These are phyloP conservation scores for Diaporthe eres DNA, from an alignment of 2,329 filamentous ascomycete species.

Conservation along the genomic window DNA sequence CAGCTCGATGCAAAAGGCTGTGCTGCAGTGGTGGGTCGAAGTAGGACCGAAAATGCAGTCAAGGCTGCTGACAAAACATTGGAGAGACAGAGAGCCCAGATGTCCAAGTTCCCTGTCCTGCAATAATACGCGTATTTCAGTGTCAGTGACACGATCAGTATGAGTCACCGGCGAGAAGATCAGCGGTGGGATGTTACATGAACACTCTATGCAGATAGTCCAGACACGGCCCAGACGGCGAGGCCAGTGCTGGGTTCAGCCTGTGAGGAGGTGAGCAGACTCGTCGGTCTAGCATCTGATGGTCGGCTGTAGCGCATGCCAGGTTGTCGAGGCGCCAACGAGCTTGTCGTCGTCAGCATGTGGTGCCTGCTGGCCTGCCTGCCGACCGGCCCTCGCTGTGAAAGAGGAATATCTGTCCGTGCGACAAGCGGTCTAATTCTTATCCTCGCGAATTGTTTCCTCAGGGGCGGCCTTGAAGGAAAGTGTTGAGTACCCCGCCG, in stretches of 20 bases:
- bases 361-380: slow-evolving; percentile 6
- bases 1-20: slow-evolving; percentile 19
- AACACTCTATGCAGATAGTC: background rate
- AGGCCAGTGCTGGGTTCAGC: slow-evolving; percentile 20
- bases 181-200: slow-evolving; percentile 19
- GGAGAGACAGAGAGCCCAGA: background rate
- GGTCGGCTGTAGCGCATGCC: background rate
- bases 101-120: background rate
- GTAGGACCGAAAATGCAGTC: slow-evolving; percentile 4
- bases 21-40: background rate
- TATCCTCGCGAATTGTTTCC: background rate
- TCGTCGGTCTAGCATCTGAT: slow-evolving; percentile 3
- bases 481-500: background rate
- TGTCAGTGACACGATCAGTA: slow-evolving; percentile 1
- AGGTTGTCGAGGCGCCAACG: background rate
- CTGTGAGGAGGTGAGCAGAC: slow-evolving; percentile 19
- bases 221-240: background rate
- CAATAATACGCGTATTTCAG: background rate
- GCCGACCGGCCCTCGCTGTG: background rate
- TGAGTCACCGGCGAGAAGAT: slow-evolving; percentile 31
- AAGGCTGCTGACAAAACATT: background rate
- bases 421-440: too few species aligned
- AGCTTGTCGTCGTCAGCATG: slow-evolving; percentile 24
- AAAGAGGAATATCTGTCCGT: background rate
- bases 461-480: background rate